Base-by-base conservation (phyloP, 805 yeast genomes). In the Tetrapisispora arboricola region DNA sequence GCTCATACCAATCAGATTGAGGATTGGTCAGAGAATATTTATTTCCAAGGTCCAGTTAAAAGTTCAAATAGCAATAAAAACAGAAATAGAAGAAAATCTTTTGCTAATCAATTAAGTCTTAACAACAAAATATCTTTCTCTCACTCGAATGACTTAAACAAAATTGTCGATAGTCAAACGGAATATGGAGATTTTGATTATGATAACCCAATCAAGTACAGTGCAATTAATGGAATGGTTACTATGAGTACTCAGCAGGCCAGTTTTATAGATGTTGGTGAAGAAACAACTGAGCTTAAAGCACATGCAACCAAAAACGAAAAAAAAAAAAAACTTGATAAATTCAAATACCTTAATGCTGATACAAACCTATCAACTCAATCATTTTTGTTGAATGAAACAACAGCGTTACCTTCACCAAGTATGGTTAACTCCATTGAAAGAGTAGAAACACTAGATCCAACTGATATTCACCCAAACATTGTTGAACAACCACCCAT, bases 401-500 rank as follows among this genome's bases (percentile, higher is more conserved):
- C 49, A 1, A 38, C 51, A 4, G 30, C 34, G 1, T 22, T 29
- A 12, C 43, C 50, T 6, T 32, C 37, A 1, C 44, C 49, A 6
- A 40, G 40, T 11, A 39, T 41, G 3, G 30, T 46, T 16, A 22
- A 34, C 10, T 17, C 27, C 5, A 12, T 34, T 16, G 27, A 17
- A 8, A 36, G 35, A 11, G 58, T 72, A 6, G 67, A 65, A 25
- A 70, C 80, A 3, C 61, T 84, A 48, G 73, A 77, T 30, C 67
- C 79, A 2, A 76, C 73, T 40, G 56, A 78, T 15, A 72, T 82
- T 43, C 84, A 79, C 50, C 83, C 87, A 10, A 84, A 83, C 54
- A 84, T 77, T 22, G 83, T 88, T 13, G 84, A 94, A 2, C 97
- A 90, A 58, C 96, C 97, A 0, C 95, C 95, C 1, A 73, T 78